Conservation (phyloP, 805 yeast genomes). For the Metschnikowia colocasiae region DNA sequence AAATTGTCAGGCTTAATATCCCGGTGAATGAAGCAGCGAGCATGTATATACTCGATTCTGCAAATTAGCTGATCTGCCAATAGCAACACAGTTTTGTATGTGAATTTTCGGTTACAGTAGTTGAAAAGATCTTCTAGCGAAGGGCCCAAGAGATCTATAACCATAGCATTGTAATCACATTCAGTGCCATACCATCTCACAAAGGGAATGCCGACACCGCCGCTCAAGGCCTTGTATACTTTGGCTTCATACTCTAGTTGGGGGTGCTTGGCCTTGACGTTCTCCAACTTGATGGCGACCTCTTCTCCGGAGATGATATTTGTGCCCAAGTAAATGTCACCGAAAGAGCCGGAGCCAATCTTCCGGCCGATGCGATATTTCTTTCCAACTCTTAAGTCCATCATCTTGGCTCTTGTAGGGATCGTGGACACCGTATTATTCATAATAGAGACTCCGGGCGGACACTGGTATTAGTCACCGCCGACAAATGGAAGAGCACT, state of each 20-base stretch:
- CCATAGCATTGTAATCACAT: conserved; percentile 95
- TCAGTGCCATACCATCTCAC: conserved; percentile 97
- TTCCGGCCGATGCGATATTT: conserved; percentile 91
- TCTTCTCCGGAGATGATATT: conserved; percentile 95
- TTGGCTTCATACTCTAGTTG: conserved; percentile 96
- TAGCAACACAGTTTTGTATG: conserved; percentile 87
- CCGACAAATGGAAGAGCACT: neutral
- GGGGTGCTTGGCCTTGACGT: conserved; percentile 88
- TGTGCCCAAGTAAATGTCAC: conserved; percentile 91
- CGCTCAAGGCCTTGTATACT: conserved; percentile 89
- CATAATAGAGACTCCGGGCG: conserved; percentile 9
- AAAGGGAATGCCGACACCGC: conserved; percentile 96
- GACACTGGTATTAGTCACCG: neutral
- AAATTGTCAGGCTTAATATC: conserved; percentile 84
- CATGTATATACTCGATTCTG: conserved; percentile 92
- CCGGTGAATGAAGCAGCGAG: conserved; percentile 83
- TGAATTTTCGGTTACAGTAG: conserved; percentile 90
- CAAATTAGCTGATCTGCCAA: conserved; percentile 93
- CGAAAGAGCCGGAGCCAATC: conserved; percentile 96
- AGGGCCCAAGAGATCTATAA: conserved; percentile 92
- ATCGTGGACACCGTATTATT: conserved; percentile 15
- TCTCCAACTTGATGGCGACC: conserved; percentile 93
- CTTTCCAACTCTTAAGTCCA: conserved; percentile 85
- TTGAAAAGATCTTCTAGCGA: conserved; percentile 92
- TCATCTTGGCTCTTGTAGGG: conserved; percentile 19